Evolutionary conservation across 164 flowering plant genomes (phyloP), one percentile per base, ranked within the genome.

Genomic region (Macadamia integrifolia): DNA sequence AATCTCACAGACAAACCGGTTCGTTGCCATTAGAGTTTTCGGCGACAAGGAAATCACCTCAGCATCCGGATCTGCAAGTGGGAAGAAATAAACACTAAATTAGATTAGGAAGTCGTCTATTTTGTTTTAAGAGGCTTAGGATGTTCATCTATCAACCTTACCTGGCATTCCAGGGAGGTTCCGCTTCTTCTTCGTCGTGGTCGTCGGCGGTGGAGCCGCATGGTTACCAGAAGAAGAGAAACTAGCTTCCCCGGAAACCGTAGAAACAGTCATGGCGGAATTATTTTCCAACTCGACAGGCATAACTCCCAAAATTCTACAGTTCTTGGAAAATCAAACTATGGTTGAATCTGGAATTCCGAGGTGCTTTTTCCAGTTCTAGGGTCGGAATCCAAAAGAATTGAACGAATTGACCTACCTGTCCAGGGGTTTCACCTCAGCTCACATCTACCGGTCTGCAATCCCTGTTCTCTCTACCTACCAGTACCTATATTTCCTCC

Each of bases 101-200:
- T 18, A 60, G 15, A 2, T 31, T 4, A 30, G 44, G 28, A 44
- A 53, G 53, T 13, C 56, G 7, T 18, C 30, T 53, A 14, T 46
- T 12, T 35, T 60, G 8, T 46, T 46, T 8, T 11, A 9, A 8
- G 13, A 11, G 7, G 50, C 50, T 46, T 46, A 8, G 50, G 9
- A 8, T 15, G 17, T 28, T 32, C 1, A 17, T 10, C 9, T 17
- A 65, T 15, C 50, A 11, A 28, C 32, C 62, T 61, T 69, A 88
- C 96, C 96, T 18, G 96, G 96, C 91, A 81, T 90, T 77, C 96
- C 96, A 9, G 96, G 92, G 58, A 86, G 91, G 71, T 78, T 90
- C 30, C 96, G 81, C 77, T 83, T 90, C 71, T 79, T 86, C 86
- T 88, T 88, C 52, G 69, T 63, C 28, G 74, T 68, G 11, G 74